Evolutionary conservation across 495 filamentous ascomycete species (phyloP).

Genomic region (Penicillium silybi): DNA sequence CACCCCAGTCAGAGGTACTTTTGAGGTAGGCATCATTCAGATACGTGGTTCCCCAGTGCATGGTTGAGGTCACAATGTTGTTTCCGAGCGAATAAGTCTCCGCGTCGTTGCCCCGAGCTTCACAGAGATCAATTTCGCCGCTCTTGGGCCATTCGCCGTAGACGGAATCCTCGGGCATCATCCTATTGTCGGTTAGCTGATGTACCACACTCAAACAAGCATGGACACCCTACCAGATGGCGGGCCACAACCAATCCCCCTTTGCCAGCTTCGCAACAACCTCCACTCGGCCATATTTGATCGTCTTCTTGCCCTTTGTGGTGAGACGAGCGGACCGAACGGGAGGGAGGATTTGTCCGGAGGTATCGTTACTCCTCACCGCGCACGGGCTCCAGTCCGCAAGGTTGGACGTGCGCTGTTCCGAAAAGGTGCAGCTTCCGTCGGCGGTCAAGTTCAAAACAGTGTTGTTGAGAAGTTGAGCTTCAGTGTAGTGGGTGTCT

Average conservation of each 20-base stretch:
- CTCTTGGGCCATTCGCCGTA: conserved; percentile 77
- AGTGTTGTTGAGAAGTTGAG: conserved; percentile 9
- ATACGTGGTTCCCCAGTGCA: conserved; percentile 65
- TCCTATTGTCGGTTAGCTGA: conserved; percentile 23
- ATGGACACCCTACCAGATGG: conserved; percentile 57
- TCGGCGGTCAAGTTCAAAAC: conserved; percentile 52
- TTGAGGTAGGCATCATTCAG: conserved; percentile 36
- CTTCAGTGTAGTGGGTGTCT: conserved; percentile 51
- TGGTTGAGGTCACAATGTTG: conserved; percentile 72
- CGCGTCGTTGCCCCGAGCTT: conserved; percentile 76
- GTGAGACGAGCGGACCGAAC: conserved; percentile 75
- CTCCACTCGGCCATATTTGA: conserved; percentile 80
- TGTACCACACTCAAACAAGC: neutral
- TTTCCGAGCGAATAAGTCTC: conserved; percentile 49
- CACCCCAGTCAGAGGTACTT: conserved; percentile 1
- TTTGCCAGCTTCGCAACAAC: conserved; percentile 69
- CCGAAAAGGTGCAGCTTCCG: conserved; percentile 60
- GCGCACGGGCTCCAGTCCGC: conserved; percentile 49
- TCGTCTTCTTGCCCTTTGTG: conserved; percentile 61
- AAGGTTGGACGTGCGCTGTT: conserved; percentile 14
- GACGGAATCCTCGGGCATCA: conserved; percentile 69
- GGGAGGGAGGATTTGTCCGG: conserved; percentile 71
- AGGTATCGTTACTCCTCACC: conserved; percentile 61
- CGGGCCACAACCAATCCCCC: conserved; percentile 88
- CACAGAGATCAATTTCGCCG: conserved; percentile 83